Percentiles rank a stretch among this genome's conserved stretches.
phyloP scores from a whole-genome alignment of 805 yeast species.

The Candida cerambycidarum region DNA sequence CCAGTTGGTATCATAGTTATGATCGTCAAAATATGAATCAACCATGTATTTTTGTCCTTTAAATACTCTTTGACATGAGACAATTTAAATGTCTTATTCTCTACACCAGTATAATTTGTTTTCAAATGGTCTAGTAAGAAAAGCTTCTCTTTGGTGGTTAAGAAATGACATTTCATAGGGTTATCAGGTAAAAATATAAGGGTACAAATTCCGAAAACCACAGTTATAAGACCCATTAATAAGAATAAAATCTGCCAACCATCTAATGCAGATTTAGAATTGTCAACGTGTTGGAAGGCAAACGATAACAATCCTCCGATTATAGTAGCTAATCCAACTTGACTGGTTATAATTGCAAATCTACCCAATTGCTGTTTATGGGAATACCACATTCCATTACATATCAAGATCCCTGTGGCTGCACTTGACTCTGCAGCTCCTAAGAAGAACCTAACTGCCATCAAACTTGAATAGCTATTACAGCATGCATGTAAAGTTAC shows the following conservation, averaged over 20 bases:
- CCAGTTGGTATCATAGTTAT: slow-evolving; percentile 51
- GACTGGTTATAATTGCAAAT: slow-evolving; percentile 58
- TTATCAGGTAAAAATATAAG: slow-evolving; percentile 51
- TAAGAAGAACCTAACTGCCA: slow-evolving; percentile 53
- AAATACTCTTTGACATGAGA: slow-evolving; percentile 39
- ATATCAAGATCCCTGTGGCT: slow-evolving; percentile 55
- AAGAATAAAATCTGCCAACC: slow-evolving; percentile 66
- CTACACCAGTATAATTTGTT: slow-evolving; percentile 52
- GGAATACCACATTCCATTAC: slow-evolving; percentile 64
- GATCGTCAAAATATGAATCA: slow-evolving; percentile 45
- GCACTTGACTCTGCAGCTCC: slow-evolving; percentile 57
- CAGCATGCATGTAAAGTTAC: slow-evolving; percentile 54
- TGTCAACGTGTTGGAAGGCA: slow-evolving; percentile 52
- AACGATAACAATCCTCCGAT: slow-evolving; percentile 47
- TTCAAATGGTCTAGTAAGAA: slow-evolving; percentile 46
- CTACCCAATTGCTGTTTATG: slow-evolving; percentile 51
- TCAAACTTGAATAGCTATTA: slow-evolving; percentile 49
- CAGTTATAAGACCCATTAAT: slow-evolving; percentile 54
- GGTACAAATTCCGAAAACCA: slow-evolving; percentile 47
- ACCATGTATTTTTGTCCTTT: slow-evolving; percentile 50
- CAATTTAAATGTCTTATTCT: slow-evolving; percentile 44
- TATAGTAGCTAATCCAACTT: slow-evolving; percentile 56
- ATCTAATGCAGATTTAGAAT: slow-evolving; percentile 29
- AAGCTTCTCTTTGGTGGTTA: slow-evolving; percentile 41
- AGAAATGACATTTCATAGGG: slow-evolving; percentile 37